Evolutionary conservation across 129 eudicot species (phyloP).

Genomic region (carrot (Daucus carota)): DH1_v3.0 NC_030384.2:50314501-50315000

Average conservation of each 20-base stretch:
- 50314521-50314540: slow-evolving; percentile 53
- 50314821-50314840: not conserved
- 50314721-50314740: not conserved
- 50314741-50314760: not conserved
- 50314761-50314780: not conserved
- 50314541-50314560: not conserved
- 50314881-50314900: not conserved
- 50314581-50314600: not conserved
- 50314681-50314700: not conserved
- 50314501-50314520: slow-evolving; percentile 91
- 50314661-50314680: not conserved
- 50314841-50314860: not conserved
- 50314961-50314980: not conserved
- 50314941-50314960: not conserved
- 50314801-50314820: not conserved
- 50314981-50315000: not conserved
- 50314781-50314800: not conserved
- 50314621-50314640: no score
- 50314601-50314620: not conserved
- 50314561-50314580: not conserved
- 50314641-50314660: not conserved
- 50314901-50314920: not conserved
- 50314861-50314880: no score
- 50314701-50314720: not conserved
- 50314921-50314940: not conserved